Base-by-base conservation (phyloP, 208 protist genomes). In the Leishmania turanica region DNA sequence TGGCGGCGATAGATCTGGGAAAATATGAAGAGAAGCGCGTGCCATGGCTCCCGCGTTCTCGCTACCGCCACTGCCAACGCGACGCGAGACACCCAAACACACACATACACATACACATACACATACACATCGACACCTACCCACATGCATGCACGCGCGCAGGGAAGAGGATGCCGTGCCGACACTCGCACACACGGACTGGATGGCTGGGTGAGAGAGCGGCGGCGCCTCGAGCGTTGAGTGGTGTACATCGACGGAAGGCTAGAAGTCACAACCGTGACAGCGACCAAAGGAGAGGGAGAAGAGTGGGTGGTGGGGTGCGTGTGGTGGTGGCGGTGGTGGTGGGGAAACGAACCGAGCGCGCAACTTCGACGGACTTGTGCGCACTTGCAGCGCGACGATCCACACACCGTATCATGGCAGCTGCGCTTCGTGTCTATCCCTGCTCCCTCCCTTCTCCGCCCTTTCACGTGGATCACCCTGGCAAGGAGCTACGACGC, bases 401-500 rank as follows among this genome's bases (percentile, higher is more conserved):
- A 68, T 40, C 62, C 7, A 68, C 31, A 40, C 62, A 8, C 13
- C 31, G 54, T 40, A 19, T 34, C 8, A 19, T 37, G 62, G 31
- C 27, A 34, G 31, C 62, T 40, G 62, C 31, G 27, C 62, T 68
- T 0, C 8, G 62, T 40, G 31, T 8, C 8, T 21, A 42, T 24
- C 11, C 62, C 11, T 24, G 13, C 40, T 24, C 21, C 37, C 66
- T 24, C 19, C 21, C 7, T 7, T 15, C 66, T 37, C 66, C 40
- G 5, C 40, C 47, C 6, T 9, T 47, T 3, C 42, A 21, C 70
- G 54, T 37, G 11, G 19, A 15, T 75, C 78, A 75, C 49, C 31
- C 53, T 45, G 78, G 40, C 64, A 82, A 54, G 34, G 82, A 87
- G 34, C 80, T 84, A 27, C 83, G 78, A 8, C 91, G 89, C 47